Conservation (phyloP, 2,329 filamentous ascomycete species). For the Dactylellina leptospora region DNA sequence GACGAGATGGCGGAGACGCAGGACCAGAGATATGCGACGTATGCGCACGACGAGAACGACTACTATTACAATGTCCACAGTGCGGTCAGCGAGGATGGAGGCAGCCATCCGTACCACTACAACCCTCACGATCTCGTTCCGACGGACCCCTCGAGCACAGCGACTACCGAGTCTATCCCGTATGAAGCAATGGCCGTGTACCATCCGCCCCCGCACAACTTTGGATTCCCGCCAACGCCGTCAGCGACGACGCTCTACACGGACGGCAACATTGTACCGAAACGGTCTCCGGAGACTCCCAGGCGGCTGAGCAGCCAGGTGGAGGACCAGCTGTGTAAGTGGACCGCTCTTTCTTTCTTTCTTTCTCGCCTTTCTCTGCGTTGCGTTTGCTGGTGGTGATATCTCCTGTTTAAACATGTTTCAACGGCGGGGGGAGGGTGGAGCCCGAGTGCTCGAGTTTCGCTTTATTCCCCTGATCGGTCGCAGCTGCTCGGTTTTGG, state of each 20-base stretch:
- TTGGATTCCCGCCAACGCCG: slow-evolving; percentile 48
- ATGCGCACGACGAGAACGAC: slow-evolving; percentile 44
- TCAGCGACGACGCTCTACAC: slow-evolving; percentile 47
- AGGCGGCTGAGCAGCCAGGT: slow-evolving; percentile 40
- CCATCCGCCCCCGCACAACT: slow-evolving; percentile 42
- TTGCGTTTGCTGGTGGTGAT: slow-evolving; percentile 14
- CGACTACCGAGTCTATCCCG: slow-evolving; percentile 32
- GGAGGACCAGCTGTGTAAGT: slow-evolving; percentile 51
- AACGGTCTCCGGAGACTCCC: slow-evolving; percentile 44
- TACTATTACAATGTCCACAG: slow-evolving; percentile 49
- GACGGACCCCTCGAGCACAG: slow-evolving; percentile 29
- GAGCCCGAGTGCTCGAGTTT: slow-evolving; percentile 41
- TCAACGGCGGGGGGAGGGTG: slow-evolving; percentile 39
- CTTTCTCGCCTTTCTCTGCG: slow-evolving; percentile 2
- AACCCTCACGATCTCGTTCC: slow-evolving; percentile 29
- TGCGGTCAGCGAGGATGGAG: slow-evolving; percentile 36
- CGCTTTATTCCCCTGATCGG: slow-evolving; percentile 50
- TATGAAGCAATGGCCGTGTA: slow-evolving; percentile 31
- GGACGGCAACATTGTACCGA: slow-evolving; percentile 42
- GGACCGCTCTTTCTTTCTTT: background rate
- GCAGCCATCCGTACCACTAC: slow-evolving; percentile 40
- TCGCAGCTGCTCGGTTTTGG: slow-evolving; percentile 43
- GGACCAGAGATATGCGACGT: slow-evolving; percentile 35
- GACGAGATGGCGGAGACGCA: slow-evolving; percentile 23
- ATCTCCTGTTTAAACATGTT: no score